Conservation (phyloP, 1,284 basidiomycete species). For the Ceratobasidium sp. region DNA sequence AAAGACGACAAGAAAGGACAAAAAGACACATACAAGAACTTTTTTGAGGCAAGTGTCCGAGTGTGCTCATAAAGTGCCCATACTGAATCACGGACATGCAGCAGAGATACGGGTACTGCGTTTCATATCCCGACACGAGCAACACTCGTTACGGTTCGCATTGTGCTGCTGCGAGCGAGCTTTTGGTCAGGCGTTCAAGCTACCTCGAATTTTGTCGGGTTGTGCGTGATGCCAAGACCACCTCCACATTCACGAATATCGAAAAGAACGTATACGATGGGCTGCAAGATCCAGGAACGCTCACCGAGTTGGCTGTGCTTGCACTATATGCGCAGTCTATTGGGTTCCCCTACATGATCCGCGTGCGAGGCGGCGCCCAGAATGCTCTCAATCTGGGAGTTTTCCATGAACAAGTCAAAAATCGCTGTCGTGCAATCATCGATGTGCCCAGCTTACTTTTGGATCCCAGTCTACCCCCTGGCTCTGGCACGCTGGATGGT, state of each 20-base stretch:
- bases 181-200: neutral
- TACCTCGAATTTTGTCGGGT: conserved; percentile 13
- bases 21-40: conserved; percentile 51
- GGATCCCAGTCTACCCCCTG: neutral
- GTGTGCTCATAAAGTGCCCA: neutral
- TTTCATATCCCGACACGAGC: conserved; percentile 38
- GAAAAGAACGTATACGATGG: conserved; percentile 56
- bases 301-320: conserved; percentile 58
- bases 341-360: conserved; percentile 55
- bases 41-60: conserved; percentile 47
- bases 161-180: conserved; percentile 34
- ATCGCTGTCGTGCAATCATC: conserved; percentile 28
- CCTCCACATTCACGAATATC: conserved; percentile 51
- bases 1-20: conserved; percentile 58
- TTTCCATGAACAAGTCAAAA: conserved; percentile 39
- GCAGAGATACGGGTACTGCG: conserved; percentile 28
- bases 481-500: conserved; percentile 8
- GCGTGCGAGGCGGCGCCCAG: conserved; percentile 50
- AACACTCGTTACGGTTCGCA: conserved; percentile 34
- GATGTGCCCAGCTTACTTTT: conserved; percentile 38
- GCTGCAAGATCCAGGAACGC: conserved; percentile 55
- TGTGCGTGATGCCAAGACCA: conserved; percentile 52
- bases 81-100: neutral
- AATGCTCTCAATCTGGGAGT: conserved; percentile 49
- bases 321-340: conserved; percentile 56